Percentiles rank a stretch among this genome's conserved stretches.
These are phyloP conservation scores for Trypanosoma scelopori DNA, from an alignment of 208 protist genomes.

Conservation along the genomic window DNA sequence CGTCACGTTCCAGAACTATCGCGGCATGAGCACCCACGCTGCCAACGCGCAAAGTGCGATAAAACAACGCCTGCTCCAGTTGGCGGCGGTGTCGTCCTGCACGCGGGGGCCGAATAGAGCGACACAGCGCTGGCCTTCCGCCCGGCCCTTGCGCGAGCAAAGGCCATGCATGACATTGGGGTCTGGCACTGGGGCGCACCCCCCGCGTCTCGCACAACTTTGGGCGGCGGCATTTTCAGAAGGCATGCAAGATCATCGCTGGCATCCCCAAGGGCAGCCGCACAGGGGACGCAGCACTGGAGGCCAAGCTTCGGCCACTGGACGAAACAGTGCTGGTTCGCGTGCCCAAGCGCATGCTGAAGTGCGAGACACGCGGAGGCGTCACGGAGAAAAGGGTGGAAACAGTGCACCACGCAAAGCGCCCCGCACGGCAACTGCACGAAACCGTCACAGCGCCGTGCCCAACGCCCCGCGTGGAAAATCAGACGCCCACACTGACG, in stretches of 20 bases:
- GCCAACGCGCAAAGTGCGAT: too few species aligned
- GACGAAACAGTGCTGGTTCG: neutral
- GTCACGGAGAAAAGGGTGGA: neutral
- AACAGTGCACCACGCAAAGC: neutral
- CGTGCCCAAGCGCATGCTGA: neutral
- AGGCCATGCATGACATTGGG: slow-evolving; percentile 2
- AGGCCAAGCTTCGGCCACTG: neutral
- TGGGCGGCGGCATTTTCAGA: neutral
- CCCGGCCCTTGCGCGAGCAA: slow-evolving; percentile 1
- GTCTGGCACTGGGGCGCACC: slow-evolving; percentile 6
- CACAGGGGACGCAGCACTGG: neutral
- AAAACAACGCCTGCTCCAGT: too few species aligned
- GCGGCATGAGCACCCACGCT: too few species aligned
- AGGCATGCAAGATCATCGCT: slow-evolving; percentile 1
- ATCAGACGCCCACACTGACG: neutral
- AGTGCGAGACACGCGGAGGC: neutral
- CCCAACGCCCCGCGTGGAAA: slow-evolving; percentile 1
- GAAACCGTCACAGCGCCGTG: neutral
- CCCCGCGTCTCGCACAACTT: neutral
- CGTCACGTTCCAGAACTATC: too few species aligned
- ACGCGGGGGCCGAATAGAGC: slow-evolving; percentile 10
- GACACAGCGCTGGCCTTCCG: slow-evolving; percentile 1
- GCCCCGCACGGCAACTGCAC: neutral
- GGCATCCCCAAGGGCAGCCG: neutral
- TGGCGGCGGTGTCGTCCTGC: too few species aligned